A percentile compares a stretch with the other conserved stretches of the same genome.
Evolutionary conservation across 1,139 yeast genomes (phyloP).

Genomic region (Scheffersomyces segobiensis): DNA sequence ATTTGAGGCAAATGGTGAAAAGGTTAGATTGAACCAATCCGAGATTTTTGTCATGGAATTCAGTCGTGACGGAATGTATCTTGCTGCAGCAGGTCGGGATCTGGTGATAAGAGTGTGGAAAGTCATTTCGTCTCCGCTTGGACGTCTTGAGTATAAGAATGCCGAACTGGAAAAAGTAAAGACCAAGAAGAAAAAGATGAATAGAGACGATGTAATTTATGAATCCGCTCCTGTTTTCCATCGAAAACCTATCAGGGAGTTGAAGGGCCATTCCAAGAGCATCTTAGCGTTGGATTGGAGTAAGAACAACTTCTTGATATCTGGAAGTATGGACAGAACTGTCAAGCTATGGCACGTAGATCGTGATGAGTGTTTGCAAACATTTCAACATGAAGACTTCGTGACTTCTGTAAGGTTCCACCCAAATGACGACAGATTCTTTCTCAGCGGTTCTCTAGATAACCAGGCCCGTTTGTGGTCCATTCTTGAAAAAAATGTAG

Average conservation of each 20-base stretch:
- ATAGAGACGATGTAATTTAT: conserved; percentile 14
- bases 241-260: conserved; percentile 61
- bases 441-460: conserved; percentile 81
- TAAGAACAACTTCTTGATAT: conserved; percentile 73
- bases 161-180: conserved; percentile 11
- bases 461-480: conserved; percentile 82
- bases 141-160: conserved; percentile 47
- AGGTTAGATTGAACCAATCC: conserved; percentile 20
- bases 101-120: conserved; percentile 72
- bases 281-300: conserved; percentile 84
- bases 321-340: conserved; percentile 86
- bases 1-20: conserved; percentile 1
- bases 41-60: conserved; percentile 77
- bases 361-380: conserved; percentile 58
- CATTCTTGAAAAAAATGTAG: conserved; percentile 57
- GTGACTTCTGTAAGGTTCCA: conserved; percentile 84
- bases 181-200: conserved; percentile 8
- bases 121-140: conserved; percentile 70
- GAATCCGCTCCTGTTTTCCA: conserved; percentile 79
- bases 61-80: conserved; percentile 73
- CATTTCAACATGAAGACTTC: conserved; percentile 74
- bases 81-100: conserved; percentile 85
- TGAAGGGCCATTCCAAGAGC: conserved; percentile 68
- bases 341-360: conserved; percentile 86
- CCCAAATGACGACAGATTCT: conserved; percentile 85